Percentiles rank a stretch among this genome's conserved stretches.
Evolutionary conservation across 495 filamentous ascomycete species (phyloP).

Genomic region (Neurospora discreta): DNA sequence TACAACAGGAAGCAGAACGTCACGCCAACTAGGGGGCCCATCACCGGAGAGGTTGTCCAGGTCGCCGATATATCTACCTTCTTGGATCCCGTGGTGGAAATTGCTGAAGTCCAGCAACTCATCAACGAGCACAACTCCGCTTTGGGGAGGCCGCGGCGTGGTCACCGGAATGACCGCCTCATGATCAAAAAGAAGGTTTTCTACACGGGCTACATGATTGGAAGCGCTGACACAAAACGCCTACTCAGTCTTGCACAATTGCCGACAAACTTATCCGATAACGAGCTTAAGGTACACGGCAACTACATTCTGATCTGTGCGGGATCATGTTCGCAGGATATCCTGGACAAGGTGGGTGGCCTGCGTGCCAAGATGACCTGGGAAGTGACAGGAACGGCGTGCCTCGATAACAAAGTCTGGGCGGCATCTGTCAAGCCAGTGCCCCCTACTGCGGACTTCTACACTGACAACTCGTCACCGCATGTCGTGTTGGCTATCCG

Average conservation of each 20-base stretch:
- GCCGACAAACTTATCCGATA: constrained; percentile 43
- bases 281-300: constrained; percentile 69
- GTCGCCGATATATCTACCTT: constrained; percentile 64
- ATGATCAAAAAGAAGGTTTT: constrained; percentile 77
- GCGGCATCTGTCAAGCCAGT: constrained; percentile 69
- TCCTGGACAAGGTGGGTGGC: constrained; percentile 75
- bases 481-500: constrained; percentile 66
- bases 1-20: constrained; percentile 50
- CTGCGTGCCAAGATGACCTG: constrained; percentile 71
- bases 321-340: constrained; percentile 50
- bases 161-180: constrained; percentile 31
- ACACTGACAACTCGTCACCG: constrained; percentile 64
- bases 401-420: constrained; percentile 73
- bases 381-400: constrained; percentile 66
- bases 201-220: constrained; percentile 90
- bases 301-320: constrained; percentile 86
- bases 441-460: constrained; percentile 47
- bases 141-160: constrained; percentile 23
- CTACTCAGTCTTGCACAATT: constrained; percentile 56
- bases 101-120: constrained; percentile 76
- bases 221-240: constrained; percentile 52
- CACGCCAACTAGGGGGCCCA: constrained; percentile 41
- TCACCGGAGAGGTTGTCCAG: constrained; percentile 73
- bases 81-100: constrained; percentile 76
- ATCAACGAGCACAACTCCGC: constrained; percentile 73